These are phyloP conservation scores for Magnolia officinalis DNA, from an alignment of 164 flowering plant genomes.

Conservation along the genomic window DNA sequence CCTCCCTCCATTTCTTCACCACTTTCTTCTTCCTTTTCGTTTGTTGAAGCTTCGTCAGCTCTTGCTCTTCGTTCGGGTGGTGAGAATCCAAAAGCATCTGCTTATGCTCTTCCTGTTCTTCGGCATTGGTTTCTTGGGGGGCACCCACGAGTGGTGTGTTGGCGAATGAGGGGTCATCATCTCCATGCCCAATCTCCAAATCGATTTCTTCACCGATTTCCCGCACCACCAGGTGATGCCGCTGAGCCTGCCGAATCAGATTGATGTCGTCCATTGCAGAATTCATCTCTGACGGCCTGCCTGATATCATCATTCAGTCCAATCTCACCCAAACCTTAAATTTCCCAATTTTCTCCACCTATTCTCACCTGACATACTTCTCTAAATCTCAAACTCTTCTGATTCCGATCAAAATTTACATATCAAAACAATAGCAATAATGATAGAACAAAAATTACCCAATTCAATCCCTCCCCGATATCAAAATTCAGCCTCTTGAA, in stretches of 20 bases:
- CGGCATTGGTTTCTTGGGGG: slow-evolving; percentile 58
- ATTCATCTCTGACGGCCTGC: slow-evolving; percentile 60
- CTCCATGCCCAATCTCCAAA: slow-evolving; percentile 91
- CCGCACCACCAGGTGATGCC: slow-evolving; percentile 86
- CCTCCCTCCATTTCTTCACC: slow-evolving; percentile 98
- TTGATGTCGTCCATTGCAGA: slow-evolving; percentile 89
- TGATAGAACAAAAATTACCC: no score
- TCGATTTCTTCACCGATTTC: slow-evolving; percentile 93
- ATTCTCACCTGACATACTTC: not conserved
- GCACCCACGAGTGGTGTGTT: slow-evolving; percentile 54
- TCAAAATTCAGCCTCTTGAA: not conserved
- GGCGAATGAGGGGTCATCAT: slow-evolving; percentile 84
- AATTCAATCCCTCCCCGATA: not conserved
- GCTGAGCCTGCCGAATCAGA: slow-evolving; percentile 81
- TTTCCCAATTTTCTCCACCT: not conserved
- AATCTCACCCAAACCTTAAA: slow-evolving; percentile 11
- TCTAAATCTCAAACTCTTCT: not conserved
- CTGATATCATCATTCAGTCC: slow-evolving; percentile 79
- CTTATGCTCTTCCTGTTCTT: slow-evolving; percentile 74
- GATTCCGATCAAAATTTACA: not conserved
- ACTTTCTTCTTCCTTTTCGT: slow-evolving; percentile 92
- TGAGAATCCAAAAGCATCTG: slow-evolving; percentile 59
- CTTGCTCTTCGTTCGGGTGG: slow-evolving; percentile 61
- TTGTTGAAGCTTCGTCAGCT: slow-evolving; percentile 50
- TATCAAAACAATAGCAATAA: not conserved